Base-by-base conservation (phyloP, 208 protist genomes). In the Leishmania mexicana region DNA sequence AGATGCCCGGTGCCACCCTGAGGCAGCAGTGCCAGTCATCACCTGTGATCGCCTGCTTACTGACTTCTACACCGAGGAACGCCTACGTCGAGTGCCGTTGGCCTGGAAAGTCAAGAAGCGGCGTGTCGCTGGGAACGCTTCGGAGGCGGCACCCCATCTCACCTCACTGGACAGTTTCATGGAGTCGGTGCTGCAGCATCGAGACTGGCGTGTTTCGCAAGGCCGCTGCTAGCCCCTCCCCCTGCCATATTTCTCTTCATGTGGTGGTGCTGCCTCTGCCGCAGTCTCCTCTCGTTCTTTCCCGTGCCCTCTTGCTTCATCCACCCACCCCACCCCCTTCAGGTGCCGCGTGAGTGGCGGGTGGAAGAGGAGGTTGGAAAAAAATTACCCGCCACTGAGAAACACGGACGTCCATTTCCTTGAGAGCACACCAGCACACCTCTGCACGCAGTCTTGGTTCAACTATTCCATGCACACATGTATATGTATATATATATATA, bases 1-100 rank as follows among this genome's bases (percentile, higher is more conserved):
- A 40, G 75, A 31, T 19, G 10, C 31, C 35, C 40, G 17, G 49
- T 45, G n/a, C 35, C 21, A 24, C 31, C 0, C 73, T 10, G 73
- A 21, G 40, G 24, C 40, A 78, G 35, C 40, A 42, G 57, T 31
- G 10, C 76, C 81, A 13, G 70, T 81, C 45, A 74, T 85, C 62
- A 85, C 81, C 3, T 81, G 77, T 47, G 81, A 85, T 68, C 58
- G 81, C 38, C 72, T 85, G 40, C 77, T 85, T 21, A 62, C 24
- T 13, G 35, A 75, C 21, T 85, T 81, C 53, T 58, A 75, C 28
- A 57, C 72, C 0, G 77, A 68, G 49, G 72, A 81, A 2, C n/a
- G n/a, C 45, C 11, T 3, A 5, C 10, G 10, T 28, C n/a, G 28
- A 38, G 21, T 40, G 38, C 60, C 47, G 21, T 38, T 51, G 24